These are phyloP conservation scores for Ramicandelaber brevisporus DNA, from an alignment of 192 early-diverging fungal species.

Conservation along the genomic window DNA sequence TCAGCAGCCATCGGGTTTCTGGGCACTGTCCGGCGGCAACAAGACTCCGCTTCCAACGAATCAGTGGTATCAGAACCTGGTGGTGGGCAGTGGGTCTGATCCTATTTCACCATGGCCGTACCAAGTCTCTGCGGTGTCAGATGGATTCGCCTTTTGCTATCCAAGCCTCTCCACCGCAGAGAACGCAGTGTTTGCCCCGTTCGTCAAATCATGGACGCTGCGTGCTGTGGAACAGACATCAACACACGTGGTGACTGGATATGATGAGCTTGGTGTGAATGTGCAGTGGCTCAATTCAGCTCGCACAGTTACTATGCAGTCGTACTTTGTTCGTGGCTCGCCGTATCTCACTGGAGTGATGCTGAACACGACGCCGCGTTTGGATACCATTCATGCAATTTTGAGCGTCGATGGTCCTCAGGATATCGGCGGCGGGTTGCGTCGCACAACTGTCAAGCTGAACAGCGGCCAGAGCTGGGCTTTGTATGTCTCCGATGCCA, in stretches of 20 bases:
- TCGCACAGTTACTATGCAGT: conserved; percentile 7
- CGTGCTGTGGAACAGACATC: no score
- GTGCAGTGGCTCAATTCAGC: conserved; percentile 9
- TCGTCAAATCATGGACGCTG: conserved; percentile 9
- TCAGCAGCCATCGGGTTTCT: not conserved
- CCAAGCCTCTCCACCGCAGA: conserved; percentile 6
- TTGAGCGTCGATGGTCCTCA: conserved; percentile 5
- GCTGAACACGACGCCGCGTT: conserved; percentile 6
- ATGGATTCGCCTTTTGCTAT: conserved; percentile 8
- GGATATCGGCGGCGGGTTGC: no score
- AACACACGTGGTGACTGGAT: conserved; percentile 4
- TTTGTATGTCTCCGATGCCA: conserved; percentile 12
- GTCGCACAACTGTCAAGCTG: conserved; percentile 10
- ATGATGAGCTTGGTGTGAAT: conserved; percentile 15
- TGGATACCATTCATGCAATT: conserved; percentile 16
- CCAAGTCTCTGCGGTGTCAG: conserved; percentile 7
- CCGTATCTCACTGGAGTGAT: conserved; percentile 18
- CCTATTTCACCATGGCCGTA: conserved; percentile 21
- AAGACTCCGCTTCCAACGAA: conserved; percentile 13
- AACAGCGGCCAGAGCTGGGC: conserved; percentile 18
- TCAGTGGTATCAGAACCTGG: conserved; percentile 20
- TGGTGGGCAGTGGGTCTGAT: conserved; percentile 9
- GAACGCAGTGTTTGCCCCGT: conserved; percentile 6
- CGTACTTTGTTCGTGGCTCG: conserved; percentile 22
- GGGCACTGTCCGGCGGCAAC: conserved; percentile 1